Conservation (phyloP, 305 asterid genomes). For the Solanum hybrid region DNA sequence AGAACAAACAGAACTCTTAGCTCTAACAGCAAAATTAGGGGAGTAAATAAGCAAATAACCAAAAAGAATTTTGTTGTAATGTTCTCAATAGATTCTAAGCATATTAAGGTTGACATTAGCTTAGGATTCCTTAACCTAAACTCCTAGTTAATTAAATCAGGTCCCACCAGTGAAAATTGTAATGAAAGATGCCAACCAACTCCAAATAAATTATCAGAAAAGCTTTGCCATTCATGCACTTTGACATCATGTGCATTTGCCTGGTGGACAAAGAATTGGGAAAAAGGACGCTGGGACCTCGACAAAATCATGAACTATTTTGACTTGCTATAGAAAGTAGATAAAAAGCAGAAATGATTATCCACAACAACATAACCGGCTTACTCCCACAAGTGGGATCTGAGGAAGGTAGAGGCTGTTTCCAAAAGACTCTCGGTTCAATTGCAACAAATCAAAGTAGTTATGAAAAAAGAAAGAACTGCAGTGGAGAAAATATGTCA, state of each 20-base stretch:
- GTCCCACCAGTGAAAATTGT: background rate
- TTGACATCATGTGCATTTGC: background rate
- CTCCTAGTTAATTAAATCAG: background rate
- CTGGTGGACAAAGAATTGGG: background rate
- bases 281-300: background rate
- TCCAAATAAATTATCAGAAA: background rate
- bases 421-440: background rate
- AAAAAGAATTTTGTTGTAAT: background rate
- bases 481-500: background rate
- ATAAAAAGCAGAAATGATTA: background rate
- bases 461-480: background rate
- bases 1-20: background rate
- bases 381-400: background rate
- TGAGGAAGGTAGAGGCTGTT: background rate
- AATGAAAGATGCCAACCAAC: background rate
- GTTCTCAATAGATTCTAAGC: background rate
- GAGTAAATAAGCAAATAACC: background rate
- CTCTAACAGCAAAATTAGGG: background rate
- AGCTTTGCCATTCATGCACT: background rate
- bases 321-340: background rate
- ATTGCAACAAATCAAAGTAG: background rate
- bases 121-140: background rate
- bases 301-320: background rate
- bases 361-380: background rate
- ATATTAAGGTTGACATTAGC: background rate